Percentiles rank a stretch among this genome's conserved stretches.
phyloP scores from a whole-genome alignment of 176 grass and related monocot species.

The Raddia guianensis region DNA sequence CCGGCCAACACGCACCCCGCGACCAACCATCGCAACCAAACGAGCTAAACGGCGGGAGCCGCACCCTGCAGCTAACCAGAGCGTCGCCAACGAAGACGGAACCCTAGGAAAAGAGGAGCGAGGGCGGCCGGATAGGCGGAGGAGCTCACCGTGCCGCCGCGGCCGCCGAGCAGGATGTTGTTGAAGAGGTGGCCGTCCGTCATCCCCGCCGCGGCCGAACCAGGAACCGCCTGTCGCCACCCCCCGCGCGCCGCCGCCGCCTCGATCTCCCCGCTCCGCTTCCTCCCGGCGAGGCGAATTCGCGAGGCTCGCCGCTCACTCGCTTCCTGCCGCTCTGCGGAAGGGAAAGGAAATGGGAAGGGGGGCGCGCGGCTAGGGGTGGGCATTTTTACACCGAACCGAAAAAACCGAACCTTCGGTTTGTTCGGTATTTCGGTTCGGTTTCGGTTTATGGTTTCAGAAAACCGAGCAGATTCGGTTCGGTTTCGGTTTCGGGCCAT shows the following conservation, averaged over 20 bases:
- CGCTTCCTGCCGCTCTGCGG: slow-evolving; percentile 18
- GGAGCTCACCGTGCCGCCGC: slow-evolving; percentile 71
- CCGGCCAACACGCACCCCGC: slow-evolving; percentile 2
- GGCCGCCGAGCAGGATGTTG: slow-evolving; percentile 82
- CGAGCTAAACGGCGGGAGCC: not conserved
- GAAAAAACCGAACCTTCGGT: no score
- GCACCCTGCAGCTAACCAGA: not conserved
- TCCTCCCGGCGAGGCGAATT: slow-evolving; percentile 24
- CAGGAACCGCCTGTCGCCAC: not conserved
- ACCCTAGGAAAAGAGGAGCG: slow-evolving; percentile 11
- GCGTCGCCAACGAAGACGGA: not conserved
- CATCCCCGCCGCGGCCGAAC: slow-evolving; percentile 43
- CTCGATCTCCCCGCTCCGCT: not conserved
- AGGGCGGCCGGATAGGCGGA: not conserved
- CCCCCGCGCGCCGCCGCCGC: not conserved
- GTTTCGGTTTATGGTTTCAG: no score
- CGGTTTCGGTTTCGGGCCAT: no score
- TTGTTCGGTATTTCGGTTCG: no score
- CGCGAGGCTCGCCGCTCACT: not conserved
- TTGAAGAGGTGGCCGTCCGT: slow-evolving; percentile 77
- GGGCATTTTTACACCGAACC: no score
- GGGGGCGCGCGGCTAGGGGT: slow-evolving; percentile 8
- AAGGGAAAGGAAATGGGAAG: not conserved
- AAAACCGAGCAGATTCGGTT: no score
- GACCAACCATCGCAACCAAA: not conserved